Evolutionary conservation across 768 basidiomycete species (phyloP).

Genomic region (Paxillus ammoniavirescens): DNA sequence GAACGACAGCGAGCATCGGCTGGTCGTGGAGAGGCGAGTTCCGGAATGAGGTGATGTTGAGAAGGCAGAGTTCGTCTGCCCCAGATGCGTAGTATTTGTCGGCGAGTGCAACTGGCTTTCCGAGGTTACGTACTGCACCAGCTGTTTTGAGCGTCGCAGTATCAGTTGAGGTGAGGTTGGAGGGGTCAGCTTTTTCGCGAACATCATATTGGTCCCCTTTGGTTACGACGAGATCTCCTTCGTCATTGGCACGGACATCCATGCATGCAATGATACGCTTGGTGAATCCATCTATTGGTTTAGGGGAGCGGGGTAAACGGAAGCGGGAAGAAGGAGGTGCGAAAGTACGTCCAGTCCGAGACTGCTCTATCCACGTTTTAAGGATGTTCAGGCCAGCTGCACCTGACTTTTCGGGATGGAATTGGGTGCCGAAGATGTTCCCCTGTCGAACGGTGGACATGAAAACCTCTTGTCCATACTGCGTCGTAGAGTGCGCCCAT

Average conservation of each 20-base stretch:
- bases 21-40: constrained; percentile 94
- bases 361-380: constrained; percentile 71
- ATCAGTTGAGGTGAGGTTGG: constrained; percentile 11
- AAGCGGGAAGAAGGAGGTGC: constrained; percentile 27
- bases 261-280: constrained; percentile 96
- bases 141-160: constrained; percentile 44
- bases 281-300: constrained; percentile 66
- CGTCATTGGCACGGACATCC: constrained; percentile 95
- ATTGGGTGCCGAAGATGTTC: constrained; percentile 91
- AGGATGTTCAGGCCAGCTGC: constrained; percentile 79
- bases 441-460: constrained; percentile 78
- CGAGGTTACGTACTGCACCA: constrained; percentile 91
- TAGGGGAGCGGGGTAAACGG: constrained; percentile 38
- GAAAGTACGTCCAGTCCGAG: constrained; percentile 40
- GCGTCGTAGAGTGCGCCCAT: constrained; percentile 85
- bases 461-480: constrained; percentile 94
- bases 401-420: constrained; percentile 98
- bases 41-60: constrained; percentile 99
- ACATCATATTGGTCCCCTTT: constrained; percentile 99
- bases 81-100: constrained; percentile 82
- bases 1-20: constrained; percentile 96
- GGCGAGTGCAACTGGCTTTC: constrained; percentile 93
- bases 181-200: constrained; percentile 64
- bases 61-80: constrained; percentile 94
- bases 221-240: constrained; percentile 96